These are phyloP conservation scores for Vitis rupestris DNA, from an alignment of 164 flowering plant genomes.

Conservation along the genomic window DNA sequence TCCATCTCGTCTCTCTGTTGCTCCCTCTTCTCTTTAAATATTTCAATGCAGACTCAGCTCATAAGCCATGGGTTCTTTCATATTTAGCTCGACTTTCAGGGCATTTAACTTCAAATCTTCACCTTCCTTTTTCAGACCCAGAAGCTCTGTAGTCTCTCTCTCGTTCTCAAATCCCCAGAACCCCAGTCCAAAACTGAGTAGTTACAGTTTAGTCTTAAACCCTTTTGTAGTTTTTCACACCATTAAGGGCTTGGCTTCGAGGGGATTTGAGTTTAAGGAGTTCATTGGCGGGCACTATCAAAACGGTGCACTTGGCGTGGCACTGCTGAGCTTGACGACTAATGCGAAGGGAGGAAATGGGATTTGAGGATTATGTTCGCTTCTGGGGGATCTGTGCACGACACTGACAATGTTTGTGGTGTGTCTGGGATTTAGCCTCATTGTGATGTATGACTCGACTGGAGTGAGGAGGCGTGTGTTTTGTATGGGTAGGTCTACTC, in stretches of 20 bases:
- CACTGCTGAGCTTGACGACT: conserved; percentile 55
- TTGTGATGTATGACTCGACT: too few relatives aligned
- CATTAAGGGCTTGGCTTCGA: conserved; percentile 15
- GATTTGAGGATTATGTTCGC: conserved; percentile 23
- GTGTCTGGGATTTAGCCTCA: not conserved
- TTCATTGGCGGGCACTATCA: conserved; percentile 29
- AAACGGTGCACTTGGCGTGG: conserved; percentile 61
- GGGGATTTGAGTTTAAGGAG: conserved; percentile 17
- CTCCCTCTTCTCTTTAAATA: too few relatives aligned
- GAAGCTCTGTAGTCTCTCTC: conserved; percentile 8
- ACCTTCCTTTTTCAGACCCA: not conserved
- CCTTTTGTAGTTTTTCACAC: conserved; percentile 38
- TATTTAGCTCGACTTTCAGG: too few relatives aligned
- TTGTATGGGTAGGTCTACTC: too few relatives aligned
- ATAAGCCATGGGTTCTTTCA: too few relatives aligned
- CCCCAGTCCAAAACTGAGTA: not conserved
- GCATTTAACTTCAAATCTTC: too few relatives aligned
- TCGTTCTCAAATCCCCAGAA: conserved; percentile 17
- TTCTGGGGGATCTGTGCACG: conserved; percentile 89
- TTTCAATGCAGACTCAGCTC: too few relatives aligned
- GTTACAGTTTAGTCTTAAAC: conserved; percentile 9
- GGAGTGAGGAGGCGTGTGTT: too few relatives aligned
- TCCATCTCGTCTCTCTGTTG: too few relatives aligned
- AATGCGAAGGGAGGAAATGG: conserved; percentile 74
- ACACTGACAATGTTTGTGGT: conserved; percentile 88